Percentiles rank a stretch among this genome's conserved stretches.
Evolutionary conservation across 768 basidiomycete genomes (phyloP).

Genomic region (Podaxis sp.): DNA sequence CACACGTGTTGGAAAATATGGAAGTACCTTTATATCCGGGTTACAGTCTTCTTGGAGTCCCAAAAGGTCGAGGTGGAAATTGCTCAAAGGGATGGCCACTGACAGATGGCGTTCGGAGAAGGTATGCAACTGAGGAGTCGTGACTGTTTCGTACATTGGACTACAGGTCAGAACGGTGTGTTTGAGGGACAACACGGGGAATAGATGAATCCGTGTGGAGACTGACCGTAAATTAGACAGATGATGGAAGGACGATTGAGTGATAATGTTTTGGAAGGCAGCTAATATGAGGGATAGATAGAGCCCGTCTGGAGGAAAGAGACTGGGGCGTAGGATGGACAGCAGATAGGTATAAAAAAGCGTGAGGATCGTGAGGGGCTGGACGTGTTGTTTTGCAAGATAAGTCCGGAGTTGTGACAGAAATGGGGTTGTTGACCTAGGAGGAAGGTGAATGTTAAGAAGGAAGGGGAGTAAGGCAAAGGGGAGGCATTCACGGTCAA

Average conservation of each 20-base stretch:
- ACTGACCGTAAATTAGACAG: slow-evolving; percentile 47
- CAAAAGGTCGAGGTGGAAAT: slow-evolving; percentile 10
- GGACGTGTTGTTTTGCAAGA: slow-evolving; percentile 32
- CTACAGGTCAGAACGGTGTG: slow-evolving; percentile 33
- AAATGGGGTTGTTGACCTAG: slow-evolving; percentile 30
- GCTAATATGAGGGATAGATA: slow-evolving; percentile 30
- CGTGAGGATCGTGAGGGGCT: slow-evolving; percentile 60
- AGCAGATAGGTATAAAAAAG: slow-evolving; percentile 33
- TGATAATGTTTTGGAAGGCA: background rate
- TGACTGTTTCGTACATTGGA: slow-evolving; percentile 75
- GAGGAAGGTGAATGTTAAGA: slow-evolving; percentile 42
- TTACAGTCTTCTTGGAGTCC: background rate
- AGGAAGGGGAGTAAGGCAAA: slow-evolving; percentile 56
- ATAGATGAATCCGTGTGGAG: slow-evolving; percentile 14
- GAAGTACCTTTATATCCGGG: slow-evolving; percentile 14
- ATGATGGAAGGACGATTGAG: slow-evolving; percentile 17
- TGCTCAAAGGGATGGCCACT: slow-evolving; percentile 8
- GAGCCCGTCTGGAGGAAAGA: slow-evolving; percentile 6
- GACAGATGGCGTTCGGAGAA: slow-evolving; percentile 23
- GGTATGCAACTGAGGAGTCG: slow-evolving; percentile 30
- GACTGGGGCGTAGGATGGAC: background rate
- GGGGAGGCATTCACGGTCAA: slow-evolving; percentile 55
- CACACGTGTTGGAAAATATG: slow-evolving; percentile 12
- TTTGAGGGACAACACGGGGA: slow-evolving; percentile 25
- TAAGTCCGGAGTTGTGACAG: slow-evolving; percentile 25